phyloP scores from a whole-genome alignment of 2,329 filamentous ascomycete genomes.

The Nectriaceae sp. region DNA sequence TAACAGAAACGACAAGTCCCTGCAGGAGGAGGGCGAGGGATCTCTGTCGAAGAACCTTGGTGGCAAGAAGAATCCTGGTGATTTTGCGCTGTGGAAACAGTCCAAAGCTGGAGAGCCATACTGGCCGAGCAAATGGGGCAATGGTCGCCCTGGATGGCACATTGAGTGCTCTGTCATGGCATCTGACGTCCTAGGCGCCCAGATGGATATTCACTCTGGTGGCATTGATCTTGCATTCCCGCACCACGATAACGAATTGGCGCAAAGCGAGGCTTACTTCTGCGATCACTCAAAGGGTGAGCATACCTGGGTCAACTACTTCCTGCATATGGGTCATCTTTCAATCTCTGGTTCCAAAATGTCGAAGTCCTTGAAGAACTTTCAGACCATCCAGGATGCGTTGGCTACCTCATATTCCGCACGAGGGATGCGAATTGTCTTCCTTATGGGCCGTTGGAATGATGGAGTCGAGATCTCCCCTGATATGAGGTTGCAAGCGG shows the following conservation, averaged over 20 bases:
- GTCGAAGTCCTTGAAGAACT: conserved; percentile 95
- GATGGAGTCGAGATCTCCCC: conserved; percentile 89
- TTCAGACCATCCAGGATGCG: conserved; percentile 88
- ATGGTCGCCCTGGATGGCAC: conserved; percentile 90
- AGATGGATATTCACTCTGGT: conserved; percentile 91
- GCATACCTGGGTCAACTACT: conserved; percentile 91
- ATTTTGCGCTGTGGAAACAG: conserved; percentile 94
- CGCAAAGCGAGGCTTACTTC: conserved; percentile 88
- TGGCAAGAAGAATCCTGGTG: conserved; percentile 73
- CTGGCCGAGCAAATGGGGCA: conserved; percentile 87
- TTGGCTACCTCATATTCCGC: conserved; percentile 71
- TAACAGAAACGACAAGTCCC: conserved; percentile 78
- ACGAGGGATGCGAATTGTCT: conserved; percentile 79
- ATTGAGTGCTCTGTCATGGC: conserved; percentile 98
- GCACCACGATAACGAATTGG: conserved; percentile 90
- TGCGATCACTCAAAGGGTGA: conserved; percentile 50
- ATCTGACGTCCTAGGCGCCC: conserved; percentile 78
- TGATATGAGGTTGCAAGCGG: conserved; percentile 73
- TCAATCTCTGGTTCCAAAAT: conserved; percentile 87
- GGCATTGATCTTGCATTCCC: conserved; percentile 91
- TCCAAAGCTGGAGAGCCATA: conserved; percentile 89
- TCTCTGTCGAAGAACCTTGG: conserved; percentile 65
- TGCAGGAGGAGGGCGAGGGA: conserved; percentile 89
- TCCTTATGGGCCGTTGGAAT: conserved; percentile 86
- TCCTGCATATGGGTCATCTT: conserved; percentile 92